phyloP scores from a whole-genome alignment of 371 early-diverging fungal genomes.

The Smittium culicis region DNA sequence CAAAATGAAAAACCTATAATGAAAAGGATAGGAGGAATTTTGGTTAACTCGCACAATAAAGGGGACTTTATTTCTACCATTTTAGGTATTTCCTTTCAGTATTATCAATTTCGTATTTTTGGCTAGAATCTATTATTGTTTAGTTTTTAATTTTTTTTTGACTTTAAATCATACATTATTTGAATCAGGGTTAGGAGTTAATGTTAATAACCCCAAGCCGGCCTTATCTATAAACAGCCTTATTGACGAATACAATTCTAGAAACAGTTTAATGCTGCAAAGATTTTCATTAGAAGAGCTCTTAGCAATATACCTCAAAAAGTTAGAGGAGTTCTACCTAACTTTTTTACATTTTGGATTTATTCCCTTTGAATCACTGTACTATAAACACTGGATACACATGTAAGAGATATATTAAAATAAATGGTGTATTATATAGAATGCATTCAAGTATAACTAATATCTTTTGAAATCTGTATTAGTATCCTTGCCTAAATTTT shows the following conservation, averaged over 20 bases:
- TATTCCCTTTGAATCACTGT: conserved; percentile 51
- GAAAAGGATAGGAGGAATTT: not conserved
- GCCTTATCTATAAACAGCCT: conserved; percentile 72
- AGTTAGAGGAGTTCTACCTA: conserved; percentile 55
- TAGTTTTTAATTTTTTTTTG: not conserved
- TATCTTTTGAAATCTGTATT: too few relatives aligned
- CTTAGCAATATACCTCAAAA: conserved; percentile 55
- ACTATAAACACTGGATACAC: conserved; percentile 80
- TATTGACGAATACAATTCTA: conserved; percentile 39
- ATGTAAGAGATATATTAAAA: conserved; percentile 31
- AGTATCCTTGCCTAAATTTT: not conserved
- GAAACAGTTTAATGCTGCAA: conserved; percentile 27
- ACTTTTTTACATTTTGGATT: conserved; percentile 56
- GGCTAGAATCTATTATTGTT: not conserved
- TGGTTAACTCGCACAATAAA: not conserved
- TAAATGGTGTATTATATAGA: too few relatives aligned
- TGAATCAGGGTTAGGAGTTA: conserved; percentile 43
- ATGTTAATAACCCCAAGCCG: conserved; percentile 63
- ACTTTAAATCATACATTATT: not conserved
- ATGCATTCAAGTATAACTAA: too few relatives aligned
- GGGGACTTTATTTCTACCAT: not conserved
- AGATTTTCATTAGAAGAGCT: conserved; percentile 51
- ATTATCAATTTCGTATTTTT: too few relatives aligned
- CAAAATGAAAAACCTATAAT: not conserved
- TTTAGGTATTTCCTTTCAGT: too few relatives aligned